These are phyloP conservation scores for Cercospora sp. DNA, from an alignment of 2,329 filamentous ascomycete species.

Conservation along the genomic window DNA sequence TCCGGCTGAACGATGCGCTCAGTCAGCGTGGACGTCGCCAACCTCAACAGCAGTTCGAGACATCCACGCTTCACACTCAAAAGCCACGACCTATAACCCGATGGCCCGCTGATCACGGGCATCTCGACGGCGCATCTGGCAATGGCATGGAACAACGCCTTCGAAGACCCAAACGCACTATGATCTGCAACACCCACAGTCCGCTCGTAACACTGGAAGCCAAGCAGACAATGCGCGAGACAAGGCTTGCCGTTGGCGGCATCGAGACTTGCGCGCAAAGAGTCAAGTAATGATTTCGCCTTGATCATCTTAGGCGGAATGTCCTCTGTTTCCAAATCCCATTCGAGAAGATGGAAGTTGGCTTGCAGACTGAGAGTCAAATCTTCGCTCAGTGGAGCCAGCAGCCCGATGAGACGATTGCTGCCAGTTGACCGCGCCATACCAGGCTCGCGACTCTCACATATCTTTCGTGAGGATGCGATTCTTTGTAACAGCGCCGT, in stretches of 20 bases:
- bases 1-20: constrained; percentile 73
- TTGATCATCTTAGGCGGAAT: constrained; percentile 79
- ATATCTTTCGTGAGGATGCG: constrained; percentile 78
- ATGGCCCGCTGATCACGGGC: constrained; percentile 57
- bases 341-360: constrained; percentile 75
- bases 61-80: constrained; percentile 47
- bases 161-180: constrained; percentile 68
- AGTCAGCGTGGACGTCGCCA: constrained; percentile 84
- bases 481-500: constrained; percentile 83
- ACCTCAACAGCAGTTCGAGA: constrained; percentile 67
- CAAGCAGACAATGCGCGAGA: constrained; percentile 86
- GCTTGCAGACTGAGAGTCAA: constrained; percentile 82
- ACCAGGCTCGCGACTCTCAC: constrained; percentile 66
- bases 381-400: constrained; percentile 50
- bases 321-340: constrained; percentile 72
- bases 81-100: constrained; percentile 44
- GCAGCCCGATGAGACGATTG: constrained; percentile 35
- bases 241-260: constrained; percentile 76
- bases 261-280: constrained; percentile 77
- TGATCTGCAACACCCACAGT: constrained; percentile 67
- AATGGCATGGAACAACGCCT: constrained; percentile 81
- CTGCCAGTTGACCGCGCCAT: constrained; percentile 47
- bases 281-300: constrained; percentile 73
- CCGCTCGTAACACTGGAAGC: constrained; percentile 75
- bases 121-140: constrained; percentile 51